Base-by-base conservation (phyloP, 805 yeast species). In the Scheffersomyces ergatensis region DNA sequence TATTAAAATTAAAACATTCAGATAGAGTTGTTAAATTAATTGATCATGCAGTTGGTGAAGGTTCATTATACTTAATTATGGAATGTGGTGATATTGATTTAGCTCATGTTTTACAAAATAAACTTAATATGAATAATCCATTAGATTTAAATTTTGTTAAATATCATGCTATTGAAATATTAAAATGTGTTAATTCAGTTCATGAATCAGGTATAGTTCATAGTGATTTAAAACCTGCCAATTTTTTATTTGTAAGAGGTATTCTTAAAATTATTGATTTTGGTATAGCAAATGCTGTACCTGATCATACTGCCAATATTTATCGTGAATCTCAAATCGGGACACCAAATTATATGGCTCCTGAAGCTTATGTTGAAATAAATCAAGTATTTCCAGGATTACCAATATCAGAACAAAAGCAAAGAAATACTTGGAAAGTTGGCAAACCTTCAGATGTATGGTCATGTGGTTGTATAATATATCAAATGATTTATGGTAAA, bases 301-400 rank as follows among this genome's bases (percentile, higher is more conserved):
- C 95, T 1, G 97, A 90, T 39, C 87, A 89, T 55, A 92, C 98
- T 0, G 82, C 87, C 16, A 92, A 93, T 52, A 78, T 92, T 15
- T 90, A 90, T 56, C 74, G 97, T 43, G 95, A 88, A 44, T 78
- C 89, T 5, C 97, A 89, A 58, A 84, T 89, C 38, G 99, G 99
- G 4, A 92, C 99, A 0, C 96, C 97, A 2, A 89, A 86, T 58
- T 93, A 92, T 60, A 93, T 92, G 98, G 97, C 99, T 0, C 99
- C 99, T 0, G 99, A 92, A 61, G 87, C 97, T 0, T 65, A 92
- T 44, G 73, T 84, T 34, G 95, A 85, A 60, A 78, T 65, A 5
- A 70, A 60, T 38, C 68, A 63, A 24, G 43, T 57, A 5, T 54
- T 57, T 30, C 59, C 55, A 41, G 65, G 60, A 1, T 32, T 56